phyloP scores from a whole-genome alignment of 495 filamentous ascomycete species.

The Thozetella sp. region DNA sequence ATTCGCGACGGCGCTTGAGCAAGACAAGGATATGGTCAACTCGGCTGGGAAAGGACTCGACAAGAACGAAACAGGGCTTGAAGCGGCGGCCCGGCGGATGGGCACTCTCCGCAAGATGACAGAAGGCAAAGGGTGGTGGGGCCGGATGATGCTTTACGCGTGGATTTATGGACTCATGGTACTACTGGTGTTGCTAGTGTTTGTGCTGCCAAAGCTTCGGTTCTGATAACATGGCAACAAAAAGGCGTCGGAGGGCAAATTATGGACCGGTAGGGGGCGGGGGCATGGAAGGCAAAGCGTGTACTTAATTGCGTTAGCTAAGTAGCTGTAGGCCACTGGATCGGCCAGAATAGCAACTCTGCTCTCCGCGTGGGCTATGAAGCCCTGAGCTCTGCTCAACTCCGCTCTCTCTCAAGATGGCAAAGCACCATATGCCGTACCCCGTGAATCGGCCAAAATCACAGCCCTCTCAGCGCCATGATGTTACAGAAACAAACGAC shows the following conservation, averaged over 20 bases:
- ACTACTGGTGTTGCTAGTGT: slow-evolving; percentile 72
- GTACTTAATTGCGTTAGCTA: neutral
- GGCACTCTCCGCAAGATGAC: slow-evolving; percentile 71
- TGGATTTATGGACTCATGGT: slow-evolving; percentile 82
- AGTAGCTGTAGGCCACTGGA: neutral
- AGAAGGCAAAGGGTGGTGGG: slow-evolving; percentile 88
- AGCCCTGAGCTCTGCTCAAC: neutral
- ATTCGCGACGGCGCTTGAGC: slow-evolving; percentile 70
- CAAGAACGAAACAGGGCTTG: slow-evolving; percentile 72
- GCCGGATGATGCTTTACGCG: slow-evolving; percentile 78
- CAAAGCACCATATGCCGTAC: too few species aligned
- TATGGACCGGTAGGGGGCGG: neutral
- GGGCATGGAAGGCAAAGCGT: neutral
- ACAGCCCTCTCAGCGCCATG: too few species aligned
- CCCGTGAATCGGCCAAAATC: too few species aligned
- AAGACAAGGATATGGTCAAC: slow-evolving; percentile 70
- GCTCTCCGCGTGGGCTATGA: too few species aligned
- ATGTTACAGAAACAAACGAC: too few species aligned
- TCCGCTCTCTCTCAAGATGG: too few species aligned
- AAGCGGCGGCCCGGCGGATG: slow-evolving; percentile 74
- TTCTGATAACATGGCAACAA: slow-evolving; percentile 52
- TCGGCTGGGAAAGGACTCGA: slow-evolving; percentile 74
- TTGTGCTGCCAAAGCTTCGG: slow-evolving; percentile 80
- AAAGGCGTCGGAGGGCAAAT: neutral
- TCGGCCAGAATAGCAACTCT: neutral